Percentiles rank a stretch among this genome's conserved stretches.
Conservation (phyloP, 306 rosid genomes). For the Rubus idaeus region DNA sequence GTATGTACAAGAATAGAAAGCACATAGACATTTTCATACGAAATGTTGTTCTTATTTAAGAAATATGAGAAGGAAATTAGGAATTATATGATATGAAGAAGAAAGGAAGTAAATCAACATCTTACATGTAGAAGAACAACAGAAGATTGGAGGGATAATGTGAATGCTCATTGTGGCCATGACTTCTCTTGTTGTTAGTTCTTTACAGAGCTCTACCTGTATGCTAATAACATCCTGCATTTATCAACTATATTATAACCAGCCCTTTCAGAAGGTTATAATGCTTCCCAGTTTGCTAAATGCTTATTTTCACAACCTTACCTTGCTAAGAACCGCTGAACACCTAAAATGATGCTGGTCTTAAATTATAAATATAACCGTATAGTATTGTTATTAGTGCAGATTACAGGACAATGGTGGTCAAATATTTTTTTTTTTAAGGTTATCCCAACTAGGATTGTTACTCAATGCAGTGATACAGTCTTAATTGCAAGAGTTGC, state of each 20-base stretch:
- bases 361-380: background rate
- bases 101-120: background rate
- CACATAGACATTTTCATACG: background rate
- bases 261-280: background rate
- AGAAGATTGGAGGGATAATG: background rate
- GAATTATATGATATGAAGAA: background rate
- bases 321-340: background rate
- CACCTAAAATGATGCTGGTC: background rate
- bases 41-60: background rate
- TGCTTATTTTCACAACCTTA: conserved; percentile 1
- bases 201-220: background rate
- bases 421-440: too few relatives aligned
- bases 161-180: background rate
- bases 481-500: background rate
- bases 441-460: background rate
- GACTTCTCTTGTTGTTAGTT: background rate
- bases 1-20: background rate
- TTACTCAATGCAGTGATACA: background rate
- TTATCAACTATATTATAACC: background rate
- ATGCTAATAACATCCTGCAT: background rate
- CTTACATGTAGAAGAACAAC: background rate
- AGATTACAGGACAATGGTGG: background rate
- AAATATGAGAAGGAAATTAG: background rate
- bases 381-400: background rate
- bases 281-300: background rate